Conservation (phyloP, 768 basidiomycete genomes). For the Trametes maxima region DNA sequence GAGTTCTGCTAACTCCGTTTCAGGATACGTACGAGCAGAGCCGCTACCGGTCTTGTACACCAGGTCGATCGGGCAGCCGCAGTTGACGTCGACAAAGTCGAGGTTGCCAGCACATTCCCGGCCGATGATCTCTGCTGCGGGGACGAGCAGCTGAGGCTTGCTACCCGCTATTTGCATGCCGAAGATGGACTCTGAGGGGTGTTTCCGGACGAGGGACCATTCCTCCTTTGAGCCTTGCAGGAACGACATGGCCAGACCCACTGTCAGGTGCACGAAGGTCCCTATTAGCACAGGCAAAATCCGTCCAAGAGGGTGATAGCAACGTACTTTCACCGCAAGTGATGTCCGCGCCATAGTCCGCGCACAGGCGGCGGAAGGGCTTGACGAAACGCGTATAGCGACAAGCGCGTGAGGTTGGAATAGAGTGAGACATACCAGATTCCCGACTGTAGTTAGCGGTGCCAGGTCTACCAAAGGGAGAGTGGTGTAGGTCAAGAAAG, state of each 20-base stretch:
- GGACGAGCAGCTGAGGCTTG: slow-evolving; percentile 75
- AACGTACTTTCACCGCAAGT: slow-evolving; percentile 86
- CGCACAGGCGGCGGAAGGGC: slow-evolving; percentile 93
- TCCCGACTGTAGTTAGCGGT: slow-evolving; percentile 94
- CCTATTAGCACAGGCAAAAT: not conserved
- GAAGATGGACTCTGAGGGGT: slow-evolving; percentile 84
- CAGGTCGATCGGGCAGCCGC: slow-evolving; percentile 96
- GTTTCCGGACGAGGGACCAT: slow-evolving; percentile 90
- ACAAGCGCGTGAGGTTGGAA: not conserved
- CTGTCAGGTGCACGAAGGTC: slow-evolving; percentile 35
- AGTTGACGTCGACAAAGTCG: slow-evolving; percentile 95
- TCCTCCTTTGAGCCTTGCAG: slow-evolving; percentile 88
- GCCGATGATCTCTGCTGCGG: slow-evolving; percentile 80
- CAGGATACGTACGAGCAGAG: slow-evolving; percentile 56
- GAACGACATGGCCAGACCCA: slow-evolving; percentile 94
- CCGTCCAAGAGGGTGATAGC: slow-evolving; percentile 24
- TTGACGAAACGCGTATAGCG: slow-evolving; percentile 31
- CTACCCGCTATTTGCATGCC: slow-evolving; percentile 94
- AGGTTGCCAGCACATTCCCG: slow-evolving; percentile 65
- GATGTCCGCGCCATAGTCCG: slow-evolving; percentile 87
- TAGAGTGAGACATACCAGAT: slow-evolving; percentile 60
- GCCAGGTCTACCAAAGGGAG: slow-evolving; percentile 58
- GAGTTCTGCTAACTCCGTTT: not conserved
- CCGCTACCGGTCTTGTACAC: slow-evolving; percentile 92
- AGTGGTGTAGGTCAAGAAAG: slow-evolving; percentile 12